Percentiles rank a stretch among this genome's conserved stretches.
Evolutionary conservation across 2,329 filamentous ascomycete species (phyloP).

Genomic region (Fusarium algeriense): DNA sequence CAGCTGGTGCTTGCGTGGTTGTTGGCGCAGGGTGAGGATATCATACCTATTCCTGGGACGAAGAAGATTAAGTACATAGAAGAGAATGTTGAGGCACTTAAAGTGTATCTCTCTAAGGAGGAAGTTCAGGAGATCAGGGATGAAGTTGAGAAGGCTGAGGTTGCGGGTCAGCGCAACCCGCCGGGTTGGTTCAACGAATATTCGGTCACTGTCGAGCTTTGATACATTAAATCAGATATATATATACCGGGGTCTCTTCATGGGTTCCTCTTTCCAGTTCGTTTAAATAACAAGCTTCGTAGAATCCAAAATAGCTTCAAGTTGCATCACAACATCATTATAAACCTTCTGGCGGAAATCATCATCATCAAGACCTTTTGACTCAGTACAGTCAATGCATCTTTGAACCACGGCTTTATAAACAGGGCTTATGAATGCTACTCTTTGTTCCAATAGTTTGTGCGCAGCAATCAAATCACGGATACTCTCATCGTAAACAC

Average conservation of each 20-base stretch:
- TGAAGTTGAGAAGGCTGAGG: neutral
- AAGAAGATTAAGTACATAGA: conserved; percentile 6
- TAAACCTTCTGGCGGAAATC: conserved; percentile 19
- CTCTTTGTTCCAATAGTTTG: conserved; percentile 4
- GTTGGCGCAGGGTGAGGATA: neutral
- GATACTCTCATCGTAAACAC: neutral
- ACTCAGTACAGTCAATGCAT: conserved; percentile 22
- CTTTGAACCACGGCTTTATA: conserved; percentile 21
- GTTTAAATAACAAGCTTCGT: conserved; percentile 14
- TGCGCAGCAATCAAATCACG: conserved; percentile 4
- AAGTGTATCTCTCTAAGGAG: neutral
- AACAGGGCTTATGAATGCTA: conserved; percentile 1
- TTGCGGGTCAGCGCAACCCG: neutral
- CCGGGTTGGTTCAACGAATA: neutral
- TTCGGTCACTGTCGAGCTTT: neutral
- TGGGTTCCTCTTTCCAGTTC: too few relatives aligned
- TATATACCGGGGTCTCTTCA: too few relatives aligned
- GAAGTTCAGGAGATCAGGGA: neutral
- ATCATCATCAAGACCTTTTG: conserved; percentile 18
- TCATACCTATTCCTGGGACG: neutral
- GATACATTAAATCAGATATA: neutral
- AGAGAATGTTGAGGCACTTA: neutral
- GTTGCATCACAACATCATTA: conserved; percentile 15
- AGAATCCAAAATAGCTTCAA: conserved; percentile 18
- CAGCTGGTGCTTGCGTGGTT: neutral